Evolutionary conservation across 768 basidiomycete species (phyloP).

Genomic region (Exidia glandulosa): DNA sequence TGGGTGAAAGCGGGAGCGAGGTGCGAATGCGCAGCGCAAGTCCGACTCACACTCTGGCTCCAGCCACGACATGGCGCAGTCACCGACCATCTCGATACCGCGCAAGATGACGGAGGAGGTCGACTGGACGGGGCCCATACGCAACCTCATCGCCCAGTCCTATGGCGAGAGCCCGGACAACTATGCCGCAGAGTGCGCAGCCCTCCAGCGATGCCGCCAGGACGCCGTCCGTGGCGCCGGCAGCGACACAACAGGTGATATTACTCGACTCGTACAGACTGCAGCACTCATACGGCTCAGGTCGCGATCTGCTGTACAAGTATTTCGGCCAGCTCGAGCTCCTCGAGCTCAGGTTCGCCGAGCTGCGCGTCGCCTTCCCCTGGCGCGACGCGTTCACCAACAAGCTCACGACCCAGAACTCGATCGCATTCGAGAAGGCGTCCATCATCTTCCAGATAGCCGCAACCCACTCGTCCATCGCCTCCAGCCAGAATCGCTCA

Average conservation of each 20-base stretch:
- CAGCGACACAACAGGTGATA: conserved; percentile 80
- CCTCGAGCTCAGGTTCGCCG: conserved; percentile 91
- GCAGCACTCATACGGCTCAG: conserved; percentile 29
- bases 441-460: conserved; percentile 96
- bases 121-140: conserved; percentile 88
- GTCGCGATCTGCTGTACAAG: conserved; percentile 91
- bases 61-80: conserved; percentile 54
- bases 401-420: conserved; percentile 89
- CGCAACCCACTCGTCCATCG: conserved; percentile 85
- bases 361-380: conserved; percentile 90
- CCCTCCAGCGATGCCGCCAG: conserved; percentile 83
- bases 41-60: background rate
- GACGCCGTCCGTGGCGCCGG: conserved; percentile 96
- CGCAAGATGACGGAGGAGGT: conserved; percentile 94
- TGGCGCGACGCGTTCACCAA: conserved; percentile 96
- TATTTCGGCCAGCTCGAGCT: conserved; percentile 99
- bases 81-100: conserved; percentile 85
- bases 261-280: background rate
- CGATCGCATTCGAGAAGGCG: conserved; percentile 96
- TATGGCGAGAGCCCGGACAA: conserved; percentile 90
- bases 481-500: conserved; percentile 70
- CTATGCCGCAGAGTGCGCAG: conserved; percentile 73
- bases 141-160: conserved; percentile 74
- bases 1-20: conserved; percentile 18
- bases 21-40: background rate